Evolutionary conservation across 108 stramenopile genomes (phyloP).

Genomic region (Nannochloropsis gaditana): DNA sequence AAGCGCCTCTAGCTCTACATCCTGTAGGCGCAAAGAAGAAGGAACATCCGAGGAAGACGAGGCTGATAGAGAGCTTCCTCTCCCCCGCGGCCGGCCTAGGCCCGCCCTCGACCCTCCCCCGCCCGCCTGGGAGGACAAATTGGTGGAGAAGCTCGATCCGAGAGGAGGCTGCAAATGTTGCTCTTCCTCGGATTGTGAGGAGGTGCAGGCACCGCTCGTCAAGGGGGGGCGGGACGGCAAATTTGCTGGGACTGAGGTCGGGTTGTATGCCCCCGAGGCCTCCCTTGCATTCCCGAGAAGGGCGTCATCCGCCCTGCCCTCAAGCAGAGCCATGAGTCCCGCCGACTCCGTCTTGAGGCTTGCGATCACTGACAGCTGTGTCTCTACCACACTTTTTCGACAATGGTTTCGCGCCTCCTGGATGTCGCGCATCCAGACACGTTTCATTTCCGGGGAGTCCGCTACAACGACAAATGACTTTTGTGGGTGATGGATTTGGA

Average conservation of each 20-base stretch:
- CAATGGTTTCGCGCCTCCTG: not conserved
- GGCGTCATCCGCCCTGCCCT: not conserved
- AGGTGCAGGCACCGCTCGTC: not conserved
- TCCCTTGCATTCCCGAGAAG: not conserved
- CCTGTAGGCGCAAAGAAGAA: conserved; percentile 4
- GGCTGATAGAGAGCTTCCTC: not conserved
- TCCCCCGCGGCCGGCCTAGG: not conserved
- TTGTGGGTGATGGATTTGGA: conserved; percentile 80
- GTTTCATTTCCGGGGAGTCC: conserved; percentile 53
- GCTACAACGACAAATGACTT: conserved; percentile 78
- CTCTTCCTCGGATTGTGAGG: not conserved
- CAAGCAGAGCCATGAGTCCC: not conserved
- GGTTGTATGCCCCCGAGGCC: not conserved
- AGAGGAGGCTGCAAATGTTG: not conserved
- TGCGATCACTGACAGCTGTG: not conserved
- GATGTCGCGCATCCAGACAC: conserved; percentile 62
- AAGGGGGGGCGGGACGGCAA: not conserved
- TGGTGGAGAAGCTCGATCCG: too few relatives aligned
- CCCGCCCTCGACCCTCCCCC: not conserved
- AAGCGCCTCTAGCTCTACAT: not conserved
- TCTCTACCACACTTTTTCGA: not conserved
- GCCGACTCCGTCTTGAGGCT: not conserved
- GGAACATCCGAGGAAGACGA: not conserved
- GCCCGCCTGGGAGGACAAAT: not conserved
- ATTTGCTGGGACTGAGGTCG: not conserved